Conservation (phyloP, 1,139 yeast species). For the Zygotorulaspora mrakii region DNA sequence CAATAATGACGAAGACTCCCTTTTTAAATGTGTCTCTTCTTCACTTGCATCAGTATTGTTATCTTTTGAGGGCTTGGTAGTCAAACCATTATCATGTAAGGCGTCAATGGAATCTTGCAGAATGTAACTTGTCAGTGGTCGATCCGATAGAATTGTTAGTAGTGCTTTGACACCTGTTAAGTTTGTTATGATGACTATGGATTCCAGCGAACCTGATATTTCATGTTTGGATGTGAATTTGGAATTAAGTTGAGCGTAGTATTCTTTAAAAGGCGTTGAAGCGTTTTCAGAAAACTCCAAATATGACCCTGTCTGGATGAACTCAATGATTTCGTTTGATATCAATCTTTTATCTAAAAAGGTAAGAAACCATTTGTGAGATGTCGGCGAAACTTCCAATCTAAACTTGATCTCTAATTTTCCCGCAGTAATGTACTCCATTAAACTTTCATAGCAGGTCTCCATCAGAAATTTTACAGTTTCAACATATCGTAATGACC, state of each 20-base stretch:
- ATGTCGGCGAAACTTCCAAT: constrained; percentile 30
- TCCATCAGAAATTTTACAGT: constrained; percentile 34
- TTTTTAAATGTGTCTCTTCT: constrained; percentile 27
- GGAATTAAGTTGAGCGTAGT: constrained; percentile 29
- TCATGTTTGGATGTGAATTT: constrained; percentile 23
- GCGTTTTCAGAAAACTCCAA: constrained; percentile 16
- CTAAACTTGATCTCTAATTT: constrained; percentile 22
- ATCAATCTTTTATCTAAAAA: constrained; percentile 27
- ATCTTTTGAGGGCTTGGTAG: constrained; percentile 10
- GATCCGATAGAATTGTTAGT: constrained; percentile 35
- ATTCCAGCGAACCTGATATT: constrained; percentile 17
- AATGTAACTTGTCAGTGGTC: constrained; percentile 32
- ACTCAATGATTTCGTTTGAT: constrained; percentile 19
- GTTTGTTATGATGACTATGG: constrained; percentile 34
- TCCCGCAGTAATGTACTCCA: constrained; percentile 9
- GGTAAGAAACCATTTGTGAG: constrained; percentile 36
- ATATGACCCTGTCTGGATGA: constrained; percentile 19
- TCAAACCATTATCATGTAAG: constrained; percentile 21
- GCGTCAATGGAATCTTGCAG: constrained; percentile 33
- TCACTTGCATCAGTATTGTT: constrained; percentile 16
- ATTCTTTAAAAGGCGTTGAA: constrained; percentile 35
- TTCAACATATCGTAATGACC: constrained; percentile 36
- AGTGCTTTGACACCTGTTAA: constrained; percentile 37
- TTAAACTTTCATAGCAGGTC: constrained; percentile 23
- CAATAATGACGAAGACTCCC: constrained; percentile 34